A percentile compares a stretch with the other conserved stretches of the same genome.
phyloP scores from a whole-genome alignment of 2,329 filamentous ascomycete species.

The Fusarium dlaminii region DNA sequence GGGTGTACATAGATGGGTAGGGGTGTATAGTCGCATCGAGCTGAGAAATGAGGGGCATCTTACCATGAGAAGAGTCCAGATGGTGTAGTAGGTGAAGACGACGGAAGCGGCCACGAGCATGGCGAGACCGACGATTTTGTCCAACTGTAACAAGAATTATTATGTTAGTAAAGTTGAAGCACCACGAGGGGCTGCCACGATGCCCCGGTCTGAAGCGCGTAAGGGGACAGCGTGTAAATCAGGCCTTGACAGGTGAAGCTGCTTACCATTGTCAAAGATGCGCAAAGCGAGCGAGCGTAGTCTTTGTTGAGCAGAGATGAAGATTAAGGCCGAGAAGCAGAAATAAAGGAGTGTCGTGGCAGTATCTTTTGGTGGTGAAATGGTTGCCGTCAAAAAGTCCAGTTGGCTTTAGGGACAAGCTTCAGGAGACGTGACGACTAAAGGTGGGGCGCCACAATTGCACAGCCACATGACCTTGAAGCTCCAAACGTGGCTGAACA shows the following conservation, averaged over 20 bases:
- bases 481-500: slow-evolving; percentile 1
- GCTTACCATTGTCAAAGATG: slow-evolving; percentile 40
- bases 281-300: slow-evolving; percentile 30
- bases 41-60: slow-evolving; percentile 31
- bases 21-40: neutral
- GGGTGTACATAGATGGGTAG: neutral
- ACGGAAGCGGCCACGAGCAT: slow-evolving; percentile 73
- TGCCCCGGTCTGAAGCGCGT: slow-evolving; percentile 19
- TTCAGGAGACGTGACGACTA: slow-evolving; percentile 26
- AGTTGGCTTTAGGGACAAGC: slow-evolving; percentile 29
- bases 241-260: neutral
- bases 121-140: slow-evolving; percentile 79
- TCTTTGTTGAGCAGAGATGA: slow-evolving; percentile 17
- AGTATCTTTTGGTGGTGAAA: slow-evolving; percentile 24
- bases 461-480: slow-evolving; percentile 9
- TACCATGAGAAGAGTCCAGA: slow-evolving; percentile 99
- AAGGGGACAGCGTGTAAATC: slow-evolving; percentile 32
- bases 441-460: slow-evolving; percentile 23
- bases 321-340: slow-evolving; percentile 3
- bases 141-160: slow-evolving; percentile 70
- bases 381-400: slow-evolving; percentile 29
- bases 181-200: slow-evolving; percentile 38
- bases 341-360: slow-evolving; percentile 38
- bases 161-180: slow-evolving; percentile 22
- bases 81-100: slow-evolving; percentile 86